Evolutionary conservation across 768 basidiomycete species (phyloP), one percentile per base, ranked within the genome.

Genomic region (Lactifluus subvellereus): DNA sequence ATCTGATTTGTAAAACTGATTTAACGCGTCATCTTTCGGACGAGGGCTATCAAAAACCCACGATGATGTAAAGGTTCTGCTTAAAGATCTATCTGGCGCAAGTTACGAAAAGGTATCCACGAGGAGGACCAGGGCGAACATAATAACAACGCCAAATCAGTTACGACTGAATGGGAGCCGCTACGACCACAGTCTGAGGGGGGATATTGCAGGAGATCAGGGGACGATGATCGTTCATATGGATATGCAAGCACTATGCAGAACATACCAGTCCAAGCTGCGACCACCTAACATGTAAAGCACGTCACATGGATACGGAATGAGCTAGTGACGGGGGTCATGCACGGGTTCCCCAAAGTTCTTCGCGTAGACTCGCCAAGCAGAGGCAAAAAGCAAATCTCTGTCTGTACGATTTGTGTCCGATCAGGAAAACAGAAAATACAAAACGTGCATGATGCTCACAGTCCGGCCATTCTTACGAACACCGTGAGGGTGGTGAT

Each of bases 141-240:
- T 53, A 11, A 18, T 53, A 58, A 53, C 51, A 62, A n/a, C 50
- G 45, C 61, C 56, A 48, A 32, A 62, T 45, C 6, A 58, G 14
- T 14, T 52, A 42, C 14, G 13, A 57, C 10, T 61, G 60, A 16
- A 61, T 14, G 32, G 54, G 60, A 32, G 40, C 27, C 4, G 60
- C 37, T 33, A 38, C 35, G 2, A 35, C 18, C 38, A 40, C 2
- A 7, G 48, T 61, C 60, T 61, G 60, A 49, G 22, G 32, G 16
- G 4, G 37, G 38, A 13, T 35, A 27, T 14, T 20, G 7, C 47
- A 48, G 49, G 18, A 55, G 43, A 6, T n/a, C 43, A 50, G 8
- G 45, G 4, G 10, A 8, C 20, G 6, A 37, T 13, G n/a, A 45
- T 37, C 6, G 3, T n/a, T 49, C 38, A 27, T 20, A 14, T 32